Base-by-base conservation (phyloP, 495 filamentous ascomycete genomes). In the Aspergillus haitiensis region DNA sequence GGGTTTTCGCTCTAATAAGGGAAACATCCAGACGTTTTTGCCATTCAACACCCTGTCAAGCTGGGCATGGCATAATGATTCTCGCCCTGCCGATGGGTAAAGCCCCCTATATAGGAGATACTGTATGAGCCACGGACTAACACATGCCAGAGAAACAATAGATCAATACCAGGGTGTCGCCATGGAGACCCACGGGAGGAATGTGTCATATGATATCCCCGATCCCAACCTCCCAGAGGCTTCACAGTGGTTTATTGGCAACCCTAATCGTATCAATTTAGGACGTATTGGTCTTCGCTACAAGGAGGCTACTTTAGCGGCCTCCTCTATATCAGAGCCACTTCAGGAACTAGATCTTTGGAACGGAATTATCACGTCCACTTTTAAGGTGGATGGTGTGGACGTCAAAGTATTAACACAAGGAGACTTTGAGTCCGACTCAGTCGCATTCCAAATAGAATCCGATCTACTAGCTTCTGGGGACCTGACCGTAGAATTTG, bases 61-160 rank as follows among this genome's bases (percentile, higher is more conserved):
- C 42, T 64, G 62, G 62, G 62, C 46, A 7, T 64, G 62, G 62
- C 62, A 64, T 21, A 64, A 64, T 15, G 62, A 64, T 34, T 64
- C 62, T 12, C 46, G 57, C 8, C 62, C 57, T 2, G 49, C 11
- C 2, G 60, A 64, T 46, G 57, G 62, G 62, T 64, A 52, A 18
- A 32, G 36, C 18, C 37, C 8, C 34, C 12, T 16, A 15, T 0
- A 1, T 4, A 11, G n/a, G 15, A 13, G 2, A 34, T 34, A 7
- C 13, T 11, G 13, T 34, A 40, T 1, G 7, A 31, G 4, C 8
- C 2, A n/a, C 33, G 1, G 40, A 33, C 16, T 50, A n/a, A 33
- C 9, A 15, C 3, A 42, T 3, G 0, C 0, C 37, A 64, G 62
- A 6, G 62, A 64, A 35, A 15, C 48, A 8, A 51, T 60, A 0